A percentile compares a stretch with the other conserved stretches of the same genome.
Conservation (phyloP, 371 early-diverging fungal species). For the Actinomortierella ambigua region DNA sequence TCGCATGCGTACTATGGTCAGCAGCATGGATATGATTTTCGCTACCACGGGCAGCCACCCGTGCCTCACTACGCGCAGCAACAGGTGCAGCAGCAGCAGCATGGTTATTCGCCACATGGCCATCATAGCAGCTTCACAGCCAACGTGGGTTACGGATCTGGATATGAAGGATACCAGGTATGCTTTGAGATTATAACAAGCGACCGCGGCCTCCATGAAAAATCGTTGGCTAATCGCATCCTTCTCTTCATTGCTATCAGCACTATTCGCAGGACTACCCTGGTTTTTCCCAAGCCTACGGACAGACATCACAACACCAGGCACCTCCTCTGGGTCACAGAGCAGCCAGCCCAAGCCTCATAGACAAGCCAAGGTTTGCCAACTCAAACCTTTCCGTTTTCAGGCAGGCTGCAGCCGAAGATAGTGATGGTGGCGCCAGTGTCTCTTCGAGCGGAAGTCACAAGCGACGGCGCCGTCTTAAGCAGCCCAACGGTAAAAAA, state of each 20-base stretch:
- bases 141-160: not conserved
- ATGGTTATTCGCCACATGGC: constrained; percentile 1
- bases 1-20: too few relatives aligned
- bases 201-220: too few relatives aligned
- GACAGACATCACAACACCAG: constrained; percentile 15
- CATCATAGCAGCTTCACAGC: constrained; percentile 3
- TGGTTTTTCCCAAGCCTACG: not conserved
- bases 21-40: too few relatives aligned
- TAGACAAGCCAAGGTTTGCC: constrained; percentile 39
- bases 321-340: too few relatives aligned
- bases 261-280: not conserved
- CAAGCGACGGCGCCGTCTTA: constrained; percentile 46
- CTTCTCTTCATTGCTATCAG: not conserved
- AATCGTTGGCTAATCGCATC: not conserved
- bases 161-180: too few relatives aligned
- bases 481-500: constrained; percentile 23
- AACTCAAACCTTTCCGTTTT: constrained; percentile 42
- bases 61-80: not conserved
- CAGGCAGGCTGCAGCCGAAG: constrained; percentile 38
- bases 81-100: constrained; percentile 7
- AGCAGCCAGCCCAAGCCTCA: constrained; percentile 33
- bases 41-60: too few relatives aligned
- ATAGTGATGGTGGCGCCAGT: constrained; percentile 49
- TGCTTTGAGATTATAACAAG: too few relatives aligned
- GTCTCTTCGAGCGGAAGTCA: constrained; percentile 50